Evolutionary conservation across 768 basidiomycete species (phyloP).

Genomic region (Daedaleopsis sinensis): DNA sequence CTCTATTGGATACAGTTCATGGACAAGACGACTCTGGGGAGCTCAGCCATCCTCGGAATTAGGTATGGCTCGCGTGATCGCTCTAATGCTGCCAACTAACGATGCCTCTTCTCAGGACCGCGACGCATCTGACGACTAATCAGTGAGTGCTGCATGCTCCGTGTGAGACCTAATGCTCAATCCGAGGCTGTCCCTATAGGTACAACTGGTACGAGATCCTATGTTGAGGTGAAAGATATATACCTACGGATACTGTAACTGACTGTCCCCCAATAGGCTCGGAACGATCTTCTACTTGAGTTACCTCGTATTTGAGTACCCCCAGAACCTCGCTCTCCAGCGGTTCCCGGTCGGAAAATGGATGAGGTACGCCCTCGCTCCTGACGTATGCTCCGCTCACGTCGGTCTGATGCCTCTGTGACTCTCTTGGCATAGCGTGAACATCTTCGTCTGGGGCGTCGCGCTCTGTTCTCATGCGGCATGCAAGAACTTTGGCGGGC

Average conservation of each 20-base stretch:
- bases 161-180: background rate
- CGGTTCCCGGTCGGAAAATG: conserved; percentile 78
- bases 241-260: background rate
- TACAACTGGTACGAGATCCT: conserved; percentile 62
- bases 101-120: conserved; percentile 40
- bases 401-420: background rate
- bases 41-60: conserved; percentile 71
- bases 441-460: conserved; percentile 69
- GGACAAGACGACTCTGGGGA: conserved; percentile 76
- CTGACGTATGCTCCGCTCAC: background rate
- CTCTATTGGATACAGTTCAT: conserved; percentile 70
- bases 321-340: conserved; percentile 73
- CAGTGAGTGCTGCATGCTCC: conserved; percentile 42
- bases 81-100: too few relatives aligned
- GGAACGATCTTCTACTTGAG: conserved; percentile 77
- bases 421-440: conserved; percentile 43
- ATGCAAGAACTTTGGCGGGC: conserved; percentile 67
- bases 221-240: too few relatives aligned
- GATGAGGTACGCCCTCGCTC: conserved; percentile 59
- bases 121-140: conserved; percentile 63
- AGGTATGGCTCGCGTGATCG: conserved; percentile 39
- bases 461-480: conserved; percentile 66
- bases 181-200: conserved; percentile 33
- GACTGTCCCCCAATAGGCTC: conserved; percentile 46
- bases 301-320: conserved; percentile 73